Percentiles rank a stretch among this genome's conserved stretches.
phyloP scores from a whole-genome alignment of 179 eudicot species.

The Actinidia polygama region DNA sequence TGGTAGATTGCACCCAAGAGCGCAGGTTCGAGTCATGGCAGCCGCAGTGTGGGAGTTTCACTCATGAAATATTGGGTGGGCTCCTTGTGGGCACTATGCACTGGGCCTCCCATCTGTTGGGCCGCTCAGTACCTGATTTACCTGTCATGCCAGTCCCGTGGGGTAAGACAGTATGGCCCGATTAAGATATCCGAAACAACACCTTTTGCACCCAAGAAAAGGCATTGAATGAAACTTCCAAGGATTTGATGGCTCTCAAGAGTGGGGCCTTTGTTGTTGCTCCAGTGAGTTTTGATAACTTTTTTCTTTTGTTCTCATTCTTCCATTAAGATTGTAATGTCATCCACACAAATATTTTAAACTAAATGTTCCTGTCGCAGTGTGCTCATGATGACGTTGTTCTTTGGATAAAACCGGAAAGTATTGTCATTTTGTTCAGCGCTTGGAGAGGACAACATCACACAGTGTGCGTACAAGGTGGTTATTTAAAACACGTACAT shows the following conservation, averaged over 20 bases:
- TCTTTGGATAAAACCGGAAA: conserved; percentile 78
- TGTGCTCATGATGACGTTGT: conserved; percentile 92
- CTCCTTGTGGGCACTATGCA: no score
- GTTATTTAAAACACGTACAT: neutral
- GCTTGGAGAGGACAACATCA: conserved; percentile 85
- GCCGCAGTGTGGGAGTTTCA: no score
- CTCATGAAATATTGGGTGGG: no score
- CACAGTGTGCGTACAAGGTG: conserved; percentile 95
- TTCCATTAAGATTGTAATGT: neutral
- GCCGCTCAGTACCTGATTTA: no score
- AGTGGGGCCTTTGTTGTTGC: conserved; percentile 85
- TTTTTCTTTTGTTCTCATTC: neutral
- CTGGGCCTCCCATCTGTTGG: no score
- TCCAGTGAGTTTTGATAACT: conserved; percentile 67
- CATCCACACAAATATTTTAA: neutral
- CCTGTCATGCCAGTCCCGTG: no score
- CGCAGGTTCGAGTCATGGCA: no score
- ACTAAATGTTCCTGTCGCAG: conserved; percentile 37
- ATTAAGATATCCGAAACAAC: no score
- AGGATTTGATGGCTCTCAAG: conserved; percentile 37
- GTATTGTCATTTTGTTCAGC: conserved; percentile 96
- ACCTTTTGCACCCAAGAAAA: no score
- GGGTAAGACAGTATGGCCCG: no score
- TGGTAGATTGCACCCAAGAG: no score
- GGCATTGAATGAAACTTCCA: conserved; percentile 39